Base-by-base conservation (phyloP, 805 yeast genomes). In the Starmerella bombicola region DNA sequence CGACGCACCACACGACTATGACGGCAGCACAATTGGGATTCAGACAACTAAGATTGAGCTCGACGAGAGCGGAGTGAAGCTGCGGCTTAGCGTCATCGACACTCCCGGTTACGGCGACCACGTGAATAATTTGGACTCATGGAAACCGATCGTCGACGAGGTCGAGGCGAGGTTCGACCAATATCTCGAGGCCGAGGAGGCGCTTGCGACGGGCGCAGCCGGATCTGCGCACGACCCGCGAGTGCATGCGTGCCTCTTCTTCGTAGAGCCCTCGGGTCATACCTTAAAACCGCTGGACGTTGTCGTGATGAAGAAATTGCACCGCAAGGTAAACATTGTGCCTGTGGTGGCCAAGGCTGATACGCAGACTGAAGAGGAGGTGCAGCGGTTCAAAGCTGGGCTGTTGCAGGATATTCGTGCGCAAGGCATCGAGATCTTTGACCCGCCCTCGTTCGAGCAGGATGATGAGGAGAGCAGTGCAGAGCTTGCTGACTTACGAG, bases 221-320 rank as follows among this genome's bases (percentile, higher is more conserved):
- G 48, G 46, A 19, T 26, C 38, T 9, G 69, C 78, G 48, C 69
- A 65, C 43, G 98, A 91, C 63, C 73, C 78, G 56, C 77, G 98
- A 57, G 74, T 91, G 45, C 98, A 91, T 61, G 97, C 95, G 25
- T 76, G 85, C 59, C 65, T 91, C 48, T 91, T 86, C 64, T 88
- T 91, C 55, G 81, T 91, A 55, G 95, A 88, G 64, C 98, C 98
- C 52, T 86, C 96, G 20, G 97, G 95, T 46, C 98, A 91, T 64
- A 75, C 82, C 32, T 71, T 91, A 60, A 81, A 78, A 59, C 78
- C 95, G 16, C 69, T 91, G 55, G 98, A 91, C 62, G 76, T 91
- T 52, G 78, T 73, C 50, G 81, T 86, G 53, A 82, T 91, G 83
- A 78, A 78, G 58, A 74, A 76, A 58, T 74, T 91, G 48, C 93